Evolutionary conservation across 2,329 filamentous ascomycete genomes (phyloP), one percentile per base, ranked within the genome.

Genomic region (Lachnum nothofagi): DNA sequence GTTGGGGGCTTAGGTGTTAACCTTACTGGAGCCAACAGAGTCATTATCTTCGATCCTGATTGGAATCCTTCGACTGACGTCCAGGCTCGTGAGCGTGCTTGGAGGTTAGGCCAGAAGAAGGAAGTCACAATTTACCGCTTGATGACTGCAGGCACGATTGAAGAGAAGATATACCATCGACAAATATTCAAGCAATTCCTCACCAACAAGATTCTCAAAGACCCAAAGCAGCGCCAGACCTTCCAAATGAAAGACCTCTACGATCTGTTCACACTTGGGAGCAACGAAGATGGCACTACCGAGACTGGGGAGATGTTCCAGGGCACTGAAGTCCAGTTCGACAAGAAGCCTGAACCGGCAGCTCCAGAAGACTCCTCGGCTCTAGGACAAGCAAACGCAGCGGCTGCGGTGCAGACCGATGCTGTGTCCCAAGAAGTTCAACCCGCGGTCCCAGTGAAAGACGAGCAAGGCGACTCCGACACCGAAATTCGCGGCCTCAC

Each of bases 111-210:
- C 0, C 93, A 98, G 70, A 96, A 94, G 67, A 85, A 86, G 46
- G 89, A 95, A 41, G 93, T 98, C 23, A 91, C 89, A 4, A 95
- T 98, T 19, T 98, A 96, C 66, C 86, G 94, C 29, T 76, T 98
- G n/a, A 95, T 98, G 87, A 95, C 89, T 3, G 89, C 91, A 4
- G 93, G 93, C 1, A 98, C 94, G 0, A 98, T 98, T 20, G 93
- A 98, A 65, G 93, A 98, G 68, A 98, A 98, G 72, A 98, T 98
- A 24, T 98, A 97, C 55, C 91, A 98, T 67, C 86, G 94, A 14
- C 93, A 98, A 64, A 93, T 98, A 43, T 98, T 95, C 75, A 98
- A 98, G 68, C 91, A 97, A 60, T 96, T 97, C 64, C 76, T 98
- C 53, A 93, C 90, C 3, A 95, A 97, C 70, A 97, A 97, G 67